Evolutionary conservation across 2,329 filamentous ascomycete genomes (phyloP), one percentile per base, ranked within the genome.

Genomic region (Fulvia fulva): DNA sequence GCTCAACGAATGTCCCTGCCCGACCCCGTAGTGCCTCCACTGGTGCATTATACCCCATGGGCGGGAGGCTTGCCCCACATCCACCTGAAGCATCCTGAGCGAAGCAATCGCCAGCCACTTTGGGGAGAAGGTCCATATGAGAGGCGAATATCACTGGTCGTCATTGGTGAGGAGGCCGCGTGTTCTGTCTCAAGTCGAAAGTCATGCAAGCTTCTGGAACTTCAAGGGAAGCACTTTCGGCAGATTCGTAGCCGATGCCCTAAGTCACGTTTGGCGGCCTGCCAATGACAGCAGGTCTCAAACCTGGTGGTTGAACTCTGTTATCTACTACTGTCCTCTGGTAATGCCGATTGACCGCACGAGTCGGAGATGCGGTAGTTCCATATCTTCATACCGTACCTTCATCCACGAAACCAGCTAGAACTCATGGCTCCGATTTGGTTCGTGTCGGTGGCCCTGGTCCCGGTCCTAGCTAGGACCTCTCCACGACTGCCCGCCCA

Each of bases 221-320:
- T 21, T 41, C 28, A 41, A 37, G 45, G 53, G 22, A 55, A 34
- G 19, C 47, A 22, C 8, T 34, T 23, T 55, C 30, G 44, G 53
- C 44, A 55, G 32, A 45, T 55, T 32, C 44, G 28, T n/a, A 55
- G 22, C 44, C 53, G 53, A 49, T 47, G 44, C 53, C 52, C 43
- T 55, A 55, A 55, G 22, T 50, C 46, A 28, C 46, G 22, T 23
- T 50, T 11, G 7, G 46, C 25, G 6, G 14, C n/a, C 32, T 25
- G 23, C 46, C 22, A 26, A 50, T 50, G 21, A 28, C 2, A 28
- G 21, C 14, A 6, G 28, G 12, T 30, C 28, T 12, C 28, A 6
- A 12, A 30, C 28, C 14, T 37, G 32, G 14, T 4, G 14, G 14
- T 37, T 37, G 16, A n/a, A 19, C 16, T 6, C 16, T 19, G 34